Conservation (phyloP, 148 eudicot species). For the Rheum nobile region DNA sequence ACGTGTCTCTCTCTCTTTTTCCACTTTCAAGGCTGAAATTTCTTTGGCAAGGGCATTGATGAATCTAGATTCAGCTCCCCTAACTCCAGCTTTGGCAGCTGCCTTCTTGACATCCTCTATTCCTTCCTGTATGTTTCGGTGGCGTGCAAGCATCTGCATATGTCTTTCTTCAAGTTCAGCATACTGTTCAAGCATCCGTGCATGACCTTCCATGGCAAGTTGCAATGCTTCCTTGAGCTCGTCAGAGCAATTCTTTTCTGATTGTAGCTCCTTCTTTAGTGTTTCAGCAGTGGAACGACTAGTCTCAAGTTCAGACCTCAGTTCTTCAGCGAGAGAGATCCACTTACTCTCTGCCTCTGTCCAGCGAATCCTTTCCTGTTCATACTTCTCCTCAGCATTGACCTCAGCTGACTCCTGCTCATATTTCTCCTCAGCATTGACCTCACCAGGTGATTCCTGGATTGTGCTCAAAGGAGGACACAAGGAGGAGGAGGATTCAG, state of each 20-base stretch:
- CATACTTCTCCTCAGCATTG: not conserved
- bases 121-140: slow-evolving; percentile 71
- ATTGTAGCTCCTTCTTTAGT: slow-evolving; percentile 55
- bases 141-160: slow-evolving; percentile 69
- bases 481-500: slow-evolving; percentile 24
- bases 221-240: slow-evolving; percentile 94
- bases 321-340: slow-evolving; percentile 73
- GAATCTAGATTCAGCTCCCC: slow-evolving; percentile 75
- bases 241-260: slow-evolving; percentile 71
- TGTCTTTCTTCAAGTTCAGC: slow-evolving; percentile 91
- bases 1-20: slow-evolving; percentile 72
- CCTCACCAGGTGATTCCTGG: slow-evolving; percentile 7
- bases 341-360: slow-evolving; percentile 79
- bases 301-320: slow-evolving; percentile 66
- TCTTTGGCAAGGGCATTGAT: slow-evolving; percentile 83
- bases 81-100: slow-evolving; percentile 79
- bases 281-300: slow-evolving; percentile 39
- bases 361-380: slow-evolving; percentile 54
- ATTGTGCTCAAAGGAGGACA: slow-evolving; percentile 19
- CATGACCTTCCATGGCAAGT: slow-evolving; percentile 93
- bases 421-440: slow-evolving; percentile 27
- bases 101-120: slow-evolving; percentile 92
- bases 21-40: slow-evolving; percentile 77
- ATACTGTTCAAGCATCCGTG: slow-evolving; percentile 93
- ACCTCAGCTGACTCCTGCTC: not conserved